Conservation (phyloP, 179 eudicot genomes). For the Nepenthes alata region DNA sequence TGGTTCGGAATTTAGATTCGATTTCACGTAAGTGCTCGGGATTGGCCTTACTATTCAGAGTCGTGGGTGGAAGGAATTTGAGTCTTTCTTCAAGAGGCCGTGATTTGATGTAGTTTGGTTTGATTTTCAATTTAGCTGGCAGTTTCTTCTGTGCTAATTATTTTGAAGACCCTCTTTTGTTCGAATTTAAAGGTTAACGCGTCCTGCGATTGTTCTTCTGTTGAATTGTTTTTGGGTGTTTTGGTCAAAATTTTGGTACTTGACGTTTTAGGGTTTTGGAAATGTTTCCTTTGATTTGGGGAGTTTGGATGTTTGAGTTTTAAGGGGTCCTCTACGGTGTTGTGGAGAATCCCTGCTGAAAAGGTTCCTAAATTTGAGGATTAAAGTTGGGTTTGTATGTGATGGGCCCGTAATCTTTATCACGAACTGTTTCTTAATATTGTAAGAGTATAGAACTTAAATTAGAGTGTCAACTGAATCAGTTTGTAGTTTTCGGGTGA, state of each 20-base stretch:
- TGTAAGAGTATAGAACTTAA: not conserved
- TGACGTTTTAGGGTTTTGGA: slow-evolving; percentile 11
- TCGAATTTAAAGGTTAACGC: not conserved
- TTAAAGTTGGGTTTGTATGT: not conserved
- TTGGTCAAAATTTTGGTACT: not conserved
- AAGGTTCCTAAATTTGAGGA: not conserved
- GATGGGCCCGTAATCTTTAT: not conserved
- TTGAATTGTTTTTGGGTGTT: not conserved
- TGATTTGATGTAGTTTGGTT: slow-evolving; percentile 3
- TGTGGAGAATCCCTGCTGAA: slow-evolving; percentile 19
- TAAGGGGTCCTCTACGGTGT: slow-evolving; percentile 15
- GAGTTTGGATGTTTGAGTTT: slow-evolving; percentile 7
- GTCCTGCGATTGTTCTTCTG: not conserved
- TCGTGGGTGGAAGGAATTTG: not conserved
- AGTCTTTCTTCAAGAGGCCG: not conserved
- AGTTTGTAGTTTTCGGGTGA: not conserved
- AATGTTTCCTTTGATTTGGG: not conserved
- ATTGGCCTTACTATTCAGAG: not conserved
- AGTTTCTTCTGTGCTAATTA: not conserved
- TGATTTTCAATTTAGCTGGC: slow-evolving; percentile 2
- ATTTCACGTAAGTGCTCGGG: slow-evolving; percentile 2
- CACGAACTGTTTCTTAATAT: not conserved
- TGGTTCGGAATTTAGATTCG: not conserved
- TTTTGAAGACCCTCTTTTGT: slow-evolving; percentile 4
- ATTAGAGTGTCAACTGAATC: not conserved